Base-by-base conservation (phyloP, 345 rosid genomes). In the Stellera chamaejasme region DNA sequence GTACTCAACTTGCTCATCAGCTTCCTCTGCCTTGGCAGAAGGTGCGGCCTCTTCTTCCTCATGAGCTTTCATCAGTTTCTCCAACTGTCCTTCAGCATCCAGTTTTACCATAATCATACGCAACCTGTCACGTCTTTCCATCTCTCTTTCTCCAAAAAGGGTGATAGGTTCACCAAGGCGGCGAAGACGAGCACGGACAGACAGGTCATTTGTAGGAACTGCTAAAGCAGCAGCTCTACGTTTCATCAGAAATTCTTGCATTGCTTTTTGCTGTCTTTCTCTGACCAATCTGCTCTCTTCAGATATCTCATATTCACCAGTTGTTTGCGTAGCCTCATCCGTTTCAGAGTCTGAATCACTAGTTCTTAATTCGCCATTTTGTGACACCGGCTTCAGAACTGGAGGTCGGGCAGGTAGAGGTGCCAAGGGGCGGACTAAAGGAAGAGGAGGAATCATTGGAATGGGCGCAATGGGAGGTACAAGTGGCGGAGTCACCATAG, bases 111-210 rank as follows among this genome's bases (percentile, higher is more conserved):
- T 80, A 62, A 89, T 80, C 82, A 72, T 80, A 42, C 92, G 73
- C 77, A 93, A 56, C 67, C 97, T 82, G 59, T 92, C 95, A 26
- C 96, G 79, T 59, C 99, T 87, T 74, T 93, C 97, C 99, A 93
- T 93, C 71, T 89, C 97, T 55, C 82, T 66, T 67, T 93, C 99
- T 64, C 99, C 99, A 66, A 93, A 93, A 26, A 87, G 79, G 13
- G 99, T 93, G 59, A 93, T 78, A 19, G 99, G 96, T 65, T 90
- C 97, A 53, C 88, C 95, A 11, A 87, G 91, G 36, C 92, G 74
- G 36, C 96, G 86, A 58, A 87, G 97, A 13, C 96, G 92, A 27
- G 89, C 78, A 25, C 97, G 77, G 14, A 87, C 96, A n/a, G 96
- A 73, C 77, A 70, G 82, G 72, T 93, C 99, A 71, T 94, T 94